Base-by-base conservation (phyloP, 768 basidiomycete species). In the Boletus subcaerulescens region DNA sequence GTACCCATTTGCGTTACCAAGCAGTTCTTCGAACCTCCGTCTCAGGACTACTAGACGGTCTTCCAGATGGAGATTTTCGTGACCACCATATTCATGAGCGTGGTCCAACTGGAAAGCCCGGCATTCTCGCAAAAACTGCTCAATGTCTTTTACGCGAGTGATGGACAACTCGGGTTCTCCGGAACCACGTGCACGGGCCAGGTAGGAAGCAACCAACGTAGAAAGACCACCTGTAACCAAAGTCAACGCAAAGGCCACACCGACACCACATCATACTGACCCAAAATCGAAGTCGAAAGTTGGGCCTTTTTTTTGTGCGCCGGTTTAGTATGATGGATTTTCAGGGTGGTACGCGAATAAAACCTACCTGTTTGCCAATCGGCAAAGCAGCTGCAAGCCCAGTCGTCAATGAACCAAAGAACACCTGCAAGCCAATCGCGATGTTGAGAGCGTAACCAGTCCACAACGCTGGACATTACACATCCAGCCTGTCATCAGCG, bases 121-220 rank as follows among this genome's bases (percentile, higher is more conserved):
- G 36, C 76, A 75, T 58, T 88, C 84, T 26, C 88, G 83, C 24
- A 89, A 71, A 59, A 83, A 91, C 20, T 83, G 78, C 22, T 87
- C 83, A 2, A 90, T 74, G 53, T 85, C 84, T 57, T 84, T 82
- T 5, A 74, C 75, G 12, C 81, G 79, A 4, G 72, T 65, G 31
- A 76, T 73, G 0, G 85, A 86, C n/a, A 77, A 48, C 56, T 89
- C 85, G 2, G 89, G 89, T 60, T 90, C 88, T 36, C 80, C 80
- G 0, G 86, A 83, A 12, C 87, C 86, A 26, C 87, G 81, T 24
- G 80, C 77, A 13, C 84, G 81, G 4, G 88, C 89, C 24, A 91
- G 76, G 67, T 86, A 90, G 2, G 87, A 85, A 17, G 88, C 87
- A 14, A 85, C 78, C 18, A 89, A 20, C 0, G 88, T 91, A 4